These are phyloP conservation scores for Chrysanthemum lavandulifolium DNA, from an alignment of 129 eudicot species.

Conservation along the genomic window DNA sequence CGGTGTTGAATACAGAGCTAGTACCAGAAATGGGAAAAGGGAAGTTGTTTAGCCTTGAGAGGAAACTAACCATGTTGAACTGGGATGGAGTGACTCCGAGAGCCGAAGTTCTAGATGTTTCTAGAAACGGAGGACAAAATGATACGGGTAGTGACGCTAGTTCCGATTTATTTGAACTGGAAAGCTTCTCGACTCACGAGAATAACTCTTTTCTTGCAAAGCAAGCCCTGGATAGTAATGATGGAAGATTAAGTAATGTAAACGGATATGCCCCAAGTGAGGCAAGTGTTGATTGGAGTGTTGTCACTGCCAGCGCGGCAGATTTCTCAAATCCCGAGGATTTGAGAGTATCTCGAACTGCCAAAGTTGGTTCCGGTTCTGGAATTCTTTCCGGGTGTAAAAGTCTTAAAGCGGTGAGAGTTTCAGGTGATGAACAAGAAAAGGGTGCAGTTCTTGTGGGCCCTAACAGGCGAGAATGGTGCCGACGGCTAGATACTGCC, in stretches of 20 bases:
- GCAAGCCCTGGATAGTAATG: constrained; percentile 36
- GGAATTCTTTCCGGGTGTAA: constrained; percentile 64
- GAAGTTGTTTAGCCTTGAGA: constrained; percentile 37
- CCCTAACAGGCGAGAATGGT: constrained; percentile 26
- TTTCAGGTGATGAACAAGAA: constrained; percentile 51
- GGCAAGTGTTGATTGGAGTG: constrained; percentile 90
- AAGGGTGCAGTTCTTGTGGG: constrained; percentile 16
- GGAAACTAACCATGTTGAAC: constrained; percentile 38
- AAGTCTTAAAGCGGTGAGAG: constrained; percentile 66
- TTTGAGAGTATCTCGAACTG: constrained; percentile 14
- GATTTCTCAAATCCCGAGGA: constrained; percentile 45
- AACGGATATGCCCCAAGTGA: constrained; percentile 78
- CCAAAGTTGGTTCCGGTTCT: constrained; percentile 18
- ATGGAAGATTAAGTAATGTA: no score
- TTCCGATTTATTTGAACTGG: constrained; percentile 87
- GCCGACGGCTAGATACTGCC: constrained; percentile 32
- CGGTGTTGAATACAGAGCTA: constrained; percentile 32
- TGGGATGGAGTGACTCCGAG: constrained; percentile 65
- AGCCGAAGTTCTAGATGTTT: constrained; percentile 19
- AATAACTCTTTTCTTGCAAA: constrained; percentile 38
- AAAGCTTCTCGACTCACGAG: constrained; percentile 65
- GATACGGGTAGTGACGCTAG: constrained; percentile 81
- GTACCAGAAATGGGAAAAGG: constrained; percentile 29
- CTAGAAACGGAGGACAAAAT: constrained; percentile 30
- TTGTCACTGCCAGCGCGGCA: constrained; percentile 70